Evolutionary conservation across 164 flowering plant genomes (phyloP).

Genomic region (Tetracentron sinense): DNA sequence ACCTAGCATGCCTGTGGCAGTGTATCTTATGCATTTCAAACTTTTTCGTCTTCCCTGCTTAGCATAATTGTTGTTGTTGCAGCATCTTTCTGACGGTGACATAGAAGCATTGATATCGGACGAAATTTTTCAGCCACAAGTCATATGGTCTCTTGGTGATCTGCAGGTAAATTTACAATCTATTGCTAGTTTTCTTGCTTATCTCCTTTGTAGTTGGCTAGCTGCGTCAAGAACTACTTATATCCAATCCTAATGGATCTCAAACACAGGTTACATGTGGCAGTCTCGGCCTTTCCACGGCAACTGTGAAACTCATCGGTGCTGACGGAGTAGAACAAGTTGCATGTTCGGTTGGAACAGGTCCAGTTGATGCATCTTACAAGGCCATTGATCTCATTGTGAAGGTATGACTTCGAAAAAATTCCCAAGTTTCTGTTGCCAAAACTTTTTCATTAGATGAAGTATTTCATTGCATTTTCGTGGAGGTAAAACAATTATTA

Average conservation of each 20-base stretch:
- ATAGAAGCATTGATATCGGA: constrained; percentile 82
- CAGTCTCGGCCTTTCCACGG: constrained; percentile 91
- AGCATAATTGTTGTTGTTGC: constrained; percentile 18
- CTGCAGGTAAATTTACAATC: constrained; percentile 53
- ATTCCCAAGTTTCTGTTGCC: neutral
- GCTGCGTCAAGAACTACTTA: neutral
- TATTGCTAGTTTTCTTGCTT: neutral
- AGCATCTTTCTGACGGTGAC: constrained; percentile 86
- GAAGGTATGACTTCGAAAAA: constrained; percentile 41
- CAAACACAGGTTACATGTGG: constrained; percentile 78
- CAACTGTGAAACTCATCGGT: constrained; percentile 70
- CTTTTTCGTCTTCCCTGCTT: constrained; percentile 3
- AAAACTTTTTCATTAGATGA: too few species aligned
- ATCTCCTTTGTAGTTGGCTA: neutral
- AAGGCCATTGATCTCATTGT: constrained; percentile 88
- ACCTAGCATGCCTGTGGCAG: too few species aligned
- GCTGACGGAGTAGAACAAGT: constrained; percentile 67
- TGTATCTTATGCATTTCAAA: too few species aligned
- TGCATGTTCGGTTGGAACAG: constrained; percentile 86
- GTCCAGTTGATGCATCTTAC: constrained; percentile 96
- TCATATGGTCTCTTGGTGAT: constrained; percentile 76
- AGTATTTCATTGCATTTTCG: too few species aligned
- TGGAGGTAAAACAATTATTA: too few species aligned
- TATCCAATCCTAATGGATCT: constrained; percentile 1
- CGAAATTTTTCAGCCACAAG: constrained; percentile 87